Evolutionary conservation across 495 filamentous ascomycete genomes (phyloP).

Genomic region (Penicillium lagena): DNA sequence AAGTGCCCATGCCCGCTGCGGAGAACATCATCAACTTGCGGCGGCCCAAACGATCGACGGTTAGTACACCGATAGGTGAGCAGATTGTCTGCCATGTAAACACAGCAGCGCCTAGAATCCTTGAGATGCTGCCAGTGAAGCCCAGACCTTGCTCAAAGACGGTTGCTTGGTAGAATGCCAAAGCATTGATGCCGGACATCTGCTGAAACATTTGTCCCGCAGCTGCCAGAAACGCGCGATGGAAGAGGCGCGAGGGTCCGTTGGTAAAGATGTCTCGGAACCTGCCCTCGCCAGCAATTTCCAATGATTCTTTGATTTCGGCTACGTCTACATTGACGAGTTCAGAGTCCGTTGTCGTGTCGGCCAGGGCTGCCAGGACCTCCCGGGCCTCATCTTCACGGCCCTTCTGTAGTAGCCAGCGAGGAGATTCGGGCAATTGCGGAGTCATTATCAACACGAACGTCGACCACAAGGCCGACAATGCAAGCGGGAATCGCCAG

Average conservation of each 20-base stretch:
- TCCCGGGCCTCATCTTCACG: conserved; percentile 44
- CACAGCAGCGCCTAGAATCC: conserved; percentile 25
- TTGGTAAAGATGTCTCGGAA: conserved; percentile 17
- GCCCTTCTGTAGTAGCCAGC: conserved; percentile 51
- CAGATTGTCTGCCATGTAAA: conserved; percentile 48
- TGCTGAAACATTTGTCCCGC: conserved; percentile 27
- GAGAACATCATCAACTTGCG: conserved; percentile 47
- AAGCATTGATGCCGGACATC: conserved; percentile 32
- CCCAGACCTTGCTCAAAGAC: conserved; percentile 29
- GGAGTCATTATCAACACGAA: conserved; percentile 53
- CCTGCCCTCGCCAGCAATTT: conserved; percentile 14
- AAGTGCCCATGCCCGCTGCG: conserved; percentile 41
- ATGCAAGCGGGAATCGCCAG: conserved; percentile 41
- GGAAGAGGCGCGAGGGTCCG: conserved; percentile 18
- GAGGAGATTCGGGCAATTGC: conserved; percentile 56
- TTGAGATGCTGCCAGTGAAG: conserved; percentile 16
- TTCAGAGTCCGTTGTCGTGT: conserved; percentile 11
- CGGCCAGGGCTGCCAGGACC: conserved; percentile 22
- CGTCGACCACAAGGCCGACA: conserved; percentile 55
- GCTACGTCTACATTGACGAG: conserved; percentile 23
- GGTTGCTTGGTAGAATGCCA: conserved; percentile 26
- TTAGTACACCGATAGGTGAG: conserved; percentile 41
- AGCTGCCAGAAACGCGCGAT: conserved; percentile 20
- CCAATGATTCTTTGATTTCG: conserved; percentile 28
- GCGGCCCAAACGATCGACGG: conserved; percentile 49